phyloP scores from a whole-genome alignment of 495 filamentous ascomycete genomes.

The Barbatosphaeria neglecta region DNA sequence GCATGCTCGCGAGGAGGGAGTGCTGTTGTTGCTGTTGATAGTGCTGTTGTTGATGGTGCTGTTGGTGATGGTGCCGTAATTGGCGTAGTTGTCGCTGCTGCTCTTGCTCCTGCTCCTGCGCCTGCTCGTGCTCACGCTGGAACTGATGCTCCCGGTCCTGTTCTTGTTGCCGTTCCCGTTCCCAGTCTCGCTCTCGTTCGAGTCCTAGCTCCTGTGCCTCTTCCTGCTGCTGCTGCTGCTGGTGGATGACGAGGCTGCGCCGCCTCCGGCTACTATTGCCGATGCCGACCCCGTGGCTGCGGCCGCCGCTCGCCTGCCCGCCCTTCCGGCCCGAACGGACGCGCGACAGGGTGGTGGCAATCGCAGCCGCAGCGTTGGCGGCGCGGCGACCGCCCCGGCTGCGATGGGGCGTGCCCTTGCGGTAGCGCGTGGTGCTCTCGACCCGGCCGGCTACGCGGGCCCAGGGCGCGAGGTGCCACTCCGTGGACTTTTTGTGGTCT shows the following conservation, averaged over 20 bases:
- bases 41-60: background rate
- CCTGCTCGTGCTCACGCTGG: too few species aligned
- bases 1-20: background rate
- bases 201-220: background rate
- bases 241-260: too few species aligned
- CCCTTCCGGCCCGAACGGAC: background rate
- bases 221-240: background rate
- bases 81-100: background rate
- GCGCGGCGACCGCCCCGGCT: background rate
- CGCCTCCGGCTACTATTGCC: too few species aligned
- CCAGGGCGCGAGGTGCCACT: constrained; percentile 31
- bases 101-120: background rate
- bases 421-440: constrained; percentile 36
- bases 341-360: background rate
- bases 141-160: too few species aligned
- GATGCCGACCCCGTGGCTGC: too few species aligned
- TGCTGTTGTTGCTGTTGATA: too few species aligned
- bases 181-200: background rate
- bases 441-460: constrained; percentile 23
- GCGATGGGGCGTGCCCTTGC: constrained; percentile 21
- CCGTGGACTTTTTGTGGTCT: constrained; percentile 23
- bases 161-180: background rate
- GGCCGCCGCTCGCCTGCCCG: background rate
- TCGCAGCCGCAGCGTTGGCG: background rate
- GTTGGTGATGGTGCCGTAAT: background rate